phyloP scores from a whole-genome alignment of 257 asterid genomes.

The Gardenia jasminoides region DNA sequence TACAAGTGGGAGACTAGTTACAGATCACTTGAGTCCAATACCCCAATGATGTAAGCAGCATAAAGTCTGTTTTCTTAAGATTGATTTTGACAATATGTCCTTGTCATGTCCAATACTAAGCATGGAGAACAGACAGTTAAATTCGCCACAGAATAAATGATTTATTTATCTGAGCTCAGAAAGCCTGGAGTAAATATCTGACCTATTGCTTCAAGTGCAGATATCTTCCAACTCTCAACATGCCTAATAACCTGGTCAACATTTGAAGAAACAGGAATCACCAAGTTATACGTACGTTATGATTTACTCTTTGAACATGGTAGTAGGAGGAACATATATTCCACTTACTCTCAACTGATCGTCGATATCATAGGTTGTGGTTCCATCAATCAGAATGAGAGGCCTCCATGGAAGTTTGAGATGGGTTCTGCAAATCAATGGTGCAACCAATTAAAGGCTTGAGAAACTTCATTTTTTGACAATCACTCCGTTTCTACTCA shows the following conservation, averaged over 20 bases:
- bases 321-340: background rate
- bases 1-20: background rate
- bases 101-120: too few species aligned
- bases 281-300: background rate
- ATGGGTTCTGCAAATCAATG: slow-evolving; percentile 49
- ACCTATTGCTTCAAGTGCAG: slow-evolving; percentile 72
- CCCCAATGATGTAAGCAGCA: background rate
- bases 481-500: background rate
- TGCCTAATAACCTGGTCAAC: slow-evolving; percentile 58
- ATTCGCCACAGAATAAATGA: background rate
- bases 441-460: background rate
- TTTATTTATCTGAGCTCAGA: slow-evolving; percentile 32
- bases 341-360: slow-evolving; percentile 48
- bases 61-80: background rate
- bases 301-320: background rate
- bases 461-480: background rate
- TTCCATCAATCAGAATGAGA: slow-evolving; percentile 60
- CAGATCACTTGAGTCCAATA: background rate
- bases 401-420: slow-evolving; percentile 87
- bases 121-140: background rate
- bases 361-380: slow-evolving; percentile 56
- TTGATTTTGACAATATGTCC: too few species aligned
- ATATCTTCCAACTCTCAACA: slow-evolving; percentile 72
- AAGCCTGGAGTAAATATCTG: slow-evolving; percentile 67
- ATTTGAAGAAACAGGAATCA: slow-evolving; percentile 7